phyloP scores from a whole-genome alignment of 805 yeast genomes.

The Candida manassasensis region DNA sequence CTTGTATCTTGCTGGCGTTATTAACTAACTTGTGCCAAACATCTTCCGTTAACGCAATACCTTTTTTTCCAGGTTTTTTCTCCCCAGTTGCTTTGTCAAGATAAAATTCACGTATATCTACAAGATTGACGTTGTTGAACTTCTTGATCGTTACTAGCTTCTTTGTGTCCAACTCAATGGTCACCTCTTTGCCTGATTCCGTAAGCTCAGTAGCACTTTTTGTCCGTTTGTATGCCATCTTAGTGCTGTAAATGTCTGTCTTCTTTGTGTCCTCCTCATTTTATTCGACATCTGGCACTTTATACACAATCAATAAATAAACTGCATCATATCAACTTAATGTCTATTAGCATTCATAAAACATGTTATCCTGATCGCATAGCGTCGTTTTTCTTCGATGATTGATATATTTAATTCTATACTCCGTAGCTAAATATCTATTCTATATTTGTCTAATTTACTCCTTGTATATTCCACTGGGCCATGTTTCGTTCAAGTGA shows the following conservation, averaged over 20 bases:
- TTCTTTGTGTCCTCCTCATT: too few species aligned
- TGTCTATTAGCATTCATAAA: too few species aligned
- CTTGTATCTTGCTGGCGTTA: slow-evolving; percentile 42
- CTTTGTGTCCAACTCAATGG: slow-evolving; percentile 30
- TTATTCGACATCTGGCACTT: too few species aligned
- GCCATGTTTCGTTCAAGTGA: slow-evolving; percentile 67
- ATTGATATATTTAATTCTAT: too few species aligned
- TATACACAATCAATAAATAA: too few species aligned
- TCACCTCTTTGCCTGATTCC: slow-evolving; percentile 9
- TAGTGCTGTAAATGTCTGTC: too few species aligned
- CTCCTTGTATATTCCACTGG: slow-evolving; percentile 23
- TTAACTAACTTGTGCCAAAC: slow-evolving; percentile 49
- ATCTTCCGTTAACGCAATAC: slow-evolving; percentile 55
- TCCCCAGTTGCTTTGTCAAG: slow-evolving; percentile 49
- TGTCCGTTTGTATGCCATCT: slow-evolving; percentile 5
- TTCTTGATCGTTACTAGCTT: slow-evolving; percentile 71
- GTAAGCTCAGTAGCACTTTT: neutral
- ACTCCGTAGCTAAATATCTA: too few species aligned
- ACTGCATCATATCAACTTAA: too few species aligned
- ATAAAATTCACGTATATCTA: slow-evolving; percentile 85
- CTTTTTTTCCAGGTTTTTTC: slow-evolving; percentile 78
- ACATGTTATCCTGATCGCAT: too few species aligned
- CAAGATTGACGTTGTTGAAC: slow-evolving; percentile 60
- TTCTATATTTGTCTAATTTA: too few species aligned
- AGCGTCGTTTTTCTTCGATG: too few species aligned